Base-by-base conservation (phyloP, 176 grass and related monocot species). In the Raddia guianensis region DNA sequence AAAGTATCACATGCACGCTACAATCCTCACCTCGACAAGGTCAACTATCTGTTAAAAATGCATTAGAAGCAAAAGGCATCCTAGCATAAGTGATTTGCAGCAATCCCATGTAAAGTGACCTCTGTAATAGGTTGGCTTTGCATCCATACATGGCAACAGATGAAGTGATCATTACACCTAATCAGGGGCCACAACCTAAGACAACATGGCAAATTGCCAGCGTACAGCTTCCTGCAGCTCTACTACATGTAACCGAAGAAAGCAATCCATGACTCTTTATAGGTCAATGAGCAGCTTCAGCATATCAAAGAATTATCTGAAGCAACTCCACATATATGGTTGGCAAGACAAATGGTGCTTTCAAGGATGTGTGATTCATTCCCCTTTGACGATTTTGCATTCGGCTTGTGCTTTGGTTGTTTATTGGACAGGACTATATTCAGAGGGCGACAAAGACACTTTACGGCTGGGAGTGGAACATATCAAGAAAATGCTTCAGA, bases 21-120 rank as follows among this genome's bases (percentile, higher is more conserved):
- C 8, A 52, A 43, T 32, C 18, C 45, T 42, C 13, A 81, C 27
- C 63, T 68, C 44, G 73, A 75, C 37, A 74, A 86, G 49, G 76
- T 7, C 63, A 79, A 27, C 34, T 9, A 43, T 64, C 66, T 50
- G 37, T 3, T 45, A 74, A 12, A 52, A 80, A 63, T 32, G 9
- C 45, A 52, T 37, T 59, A 51, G 18, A 82, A 40, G 35, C 20
- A 45, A 70, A 82, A 76, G 4, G 20, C 71, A 47, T 33, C 54
- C 7, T 64, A 70, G 35, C 8, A 49, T 44, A 67, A 9, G 52
- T 3, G 21, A 68, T 19, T 66, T 68, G 70, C 62, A 62, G 74
- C 35, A 49, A 72, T 7, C 68, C 44, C 7, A 63, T 60, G 7
- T 62, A 19, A 72, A 51, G 32, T 46, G 46, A 46, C 35, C 56